Evolutionary conservation across 164 flowering plant genomes (phyloP).

Genomic region (Stephania japonica): DNA sequence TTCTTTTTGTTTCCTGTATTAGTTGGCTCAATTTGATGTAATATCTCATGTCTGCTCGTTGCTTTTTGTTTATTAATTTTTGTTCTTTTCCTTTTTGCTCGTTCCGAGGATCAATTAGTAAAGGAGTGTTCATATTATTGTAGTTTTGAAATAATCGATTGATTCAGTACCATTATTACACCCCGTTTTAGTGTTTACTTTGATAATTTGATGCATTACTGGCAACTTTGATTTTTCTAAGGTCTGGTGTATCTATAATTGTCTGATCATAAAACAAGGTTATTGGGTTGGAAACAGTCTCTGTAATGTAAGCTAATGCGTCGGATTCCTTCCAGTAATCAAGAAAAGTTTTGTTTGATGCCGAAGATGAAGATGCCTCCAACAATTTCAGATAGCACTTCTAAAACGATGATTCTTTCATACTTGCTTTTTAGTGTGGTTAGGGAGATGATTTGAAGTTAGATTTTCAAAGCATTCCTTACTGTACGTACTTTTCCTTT

Average conservation of each 20-base stretch:
- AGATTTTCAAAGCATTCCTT: background rate
- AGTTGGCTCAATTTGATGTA: background rate
- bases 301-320: background rate
- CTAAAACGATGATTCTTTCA: background rate
- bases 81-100: background rate
- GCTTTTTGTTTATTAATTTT: background rate
- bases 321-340: background rate
- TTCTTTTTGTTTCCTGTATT: background rate
- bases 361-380: background rate
- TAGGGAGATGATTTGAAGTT: background rate
- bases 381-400: background rate
- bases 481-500: background rate
- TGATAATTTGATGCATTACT: background rate
- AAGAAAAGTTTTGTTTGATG: background rate
- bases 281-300: background rate
- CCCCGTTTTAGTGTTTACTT: background rate
- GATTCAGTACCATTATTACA: background rate
- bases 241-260: background rate
- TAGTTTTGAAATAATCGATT: background rate
- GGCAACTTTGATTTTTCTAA: background rate
- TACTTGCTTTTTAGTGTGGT: background rate
- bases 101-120: background rate
- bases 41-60: background rate
- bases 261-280: background rate
- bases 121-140: background rate